Evolutionary conservation across 2,329 filamentous ascomycete genomes (phyloP).

Genomic region (Lasiodiplodia citricola): DNA sequence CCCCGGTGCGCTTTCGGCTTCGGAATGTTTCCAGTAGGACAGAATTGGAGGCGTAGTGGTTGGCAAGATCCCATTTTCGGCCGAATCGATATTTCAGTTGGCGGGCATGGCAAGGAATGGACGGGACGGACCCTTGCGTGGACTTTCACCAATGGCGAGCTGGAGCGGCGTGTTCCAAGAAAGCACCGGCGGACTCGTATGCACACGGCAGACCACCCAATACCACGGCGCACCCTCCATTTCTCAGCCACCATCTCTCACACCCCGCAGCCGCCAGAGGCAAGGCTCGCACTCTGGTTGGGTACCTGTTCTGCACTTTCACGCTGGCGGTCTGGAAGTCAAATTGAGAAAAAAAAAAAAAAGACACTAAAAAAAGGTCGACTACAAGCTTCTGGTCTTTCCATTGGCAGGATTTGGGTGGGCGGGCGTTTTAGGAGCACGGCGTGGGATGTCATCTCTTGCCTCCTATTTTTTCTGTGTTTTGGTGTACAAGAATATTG

Average conservation of each 20-base stretch:
- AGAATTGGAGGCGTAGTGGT: constrained; percentile 17
- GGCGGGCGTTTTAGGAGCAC: constrained; percentile 26
- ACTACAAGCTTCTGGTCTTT: neutral
- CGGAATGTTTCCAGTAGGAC: constrained; percentile 27
- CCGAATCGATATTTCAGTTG: constrained; percentile 24
- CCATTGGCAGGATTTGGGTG: neutral
- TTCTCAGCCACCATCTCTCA: constrained; percentile 16
- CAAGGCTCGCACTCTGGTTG: constrained; percentile 15
- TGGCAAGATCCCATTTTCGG: constrained; percentile 24
- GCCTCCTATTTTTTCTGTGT: constrained; percentile 6
- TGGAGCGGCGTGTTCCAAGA: constrained; percentile 17
- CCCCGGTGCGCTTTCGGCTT: constrained; percentile 25
- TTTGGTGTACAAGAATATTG: constrained; percentile 28
- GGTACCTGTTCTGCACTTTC: neutral
- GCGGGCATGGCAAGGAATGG: constrained; percentile 23
- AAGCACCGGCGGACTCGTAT: constrained; percentile 21
- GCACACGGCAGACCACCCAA: constrained; percentile 16
- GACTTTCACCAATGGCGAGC: constrained; percentile 23
- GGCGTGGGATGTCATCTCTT: constrained; percentile 10
- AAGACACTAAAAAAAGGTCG: neutral
- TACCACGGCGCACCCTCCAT: constrained; percentile 25
- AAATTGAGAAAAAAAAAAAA: constrained; percentile 3
- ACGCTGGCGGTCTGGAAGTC: neutral
- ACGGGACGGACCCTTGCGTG: constrained; percentile 20
- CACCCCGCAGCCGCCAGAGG: neutral